Percentiles rank a stretch among this genome's conserved stretches.
phyloP scores from a whole-genome alignment of 2,329 filamentous ascomycete species.

The Didymella glomerata region DNA sequence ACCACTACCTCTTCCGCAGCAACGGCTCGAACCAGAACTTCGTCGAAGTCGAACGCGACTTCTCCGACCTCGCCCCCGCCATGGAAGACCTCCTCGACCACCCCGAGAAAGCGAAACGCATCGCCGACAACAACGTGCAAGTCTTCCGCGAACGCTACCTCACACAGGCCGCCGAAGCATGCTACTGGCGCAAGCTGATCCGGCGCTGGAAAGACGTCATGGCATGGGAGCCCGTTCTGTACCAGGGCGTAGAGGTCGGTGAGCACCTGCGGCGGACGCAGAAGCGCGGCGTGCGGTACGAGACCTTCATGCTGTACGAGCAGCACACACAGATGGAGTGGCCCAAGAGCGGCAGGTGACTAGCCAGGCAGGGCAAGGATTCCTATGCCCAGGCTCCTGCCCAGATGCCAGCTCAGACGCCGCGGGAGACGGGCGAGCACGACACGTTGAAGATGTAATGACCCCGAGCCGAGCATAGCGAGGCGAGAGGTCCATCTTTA shows the following conservation, averaged over 20 bases:
- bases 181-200: conserved; percentile 39
- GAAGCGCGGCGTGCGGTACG: conserved; percentile 43
- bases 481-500: neutral
- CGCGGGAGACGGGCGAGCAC: conserved; percentile 9
- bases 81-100: conserved; percentile 45
- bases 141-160: conserved; percentile 46
- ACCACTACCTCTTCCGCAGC: conserved; percentile 44
- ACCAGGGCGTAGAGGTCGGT: conserved; percentile 32
- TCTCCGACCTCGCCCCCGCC: conserved; percentile 39
- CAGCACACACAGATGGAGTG: conserved; percentile 13
- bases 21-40: conserved; percentile 45
- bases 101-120: conserved; percentile 45
- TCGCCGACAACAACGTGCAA: conserved; percentile 44
- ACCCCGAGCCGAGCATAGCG: neutral
- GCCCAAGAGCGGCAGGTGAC: conserved; percentile 14
- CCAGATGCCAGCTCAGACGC: conserved; percentile 8
- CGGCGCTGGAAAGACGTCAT: conserved; percentile 29
- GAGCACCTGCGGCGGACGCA: conserved; percentile 29
- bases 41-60: conserved; percentile 48
- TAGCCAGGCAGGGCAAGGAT: conserved; percentile 7
- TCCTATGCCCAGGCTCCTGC: conserved; percentile 5
- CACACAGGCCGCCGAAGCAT: conserved; percentile 44
- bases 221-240: conserved; percentile 35
- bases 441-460: conserved; percentile 5
- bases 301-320: conserved; percentile 41